phyloP scores from a whole-genome alignment of 1,284 basidiomycete species.

The Melampsora americana region DNA sequence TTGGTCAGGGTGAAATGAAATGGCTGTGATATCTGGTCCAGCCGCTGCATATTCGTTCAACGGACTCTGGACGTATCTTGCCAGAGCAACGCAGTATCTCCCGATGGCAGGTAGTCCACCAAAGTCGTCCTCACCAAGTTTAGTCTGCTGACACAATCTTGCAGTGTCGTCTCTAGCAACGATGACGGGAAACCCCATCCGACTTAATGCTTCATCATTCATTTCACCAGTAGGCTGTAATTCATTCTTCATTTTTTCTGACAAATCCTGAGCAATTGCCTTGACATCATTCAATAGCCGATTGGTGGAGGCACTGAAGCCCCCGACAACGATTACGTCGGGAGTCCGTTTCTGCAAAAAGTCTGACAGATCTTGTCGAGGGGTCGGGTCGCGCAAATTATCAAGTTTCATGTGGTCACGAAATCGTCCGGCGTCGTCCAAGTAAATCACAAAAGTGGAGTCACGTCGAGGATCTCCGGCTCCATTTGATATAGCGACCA shows the following conservation, averaged over 20 bases:
- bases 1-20: conserved; percentile 79
- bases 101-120: conserved; percentile 72
- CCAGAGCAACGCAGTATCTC: conserved; percentile 92
- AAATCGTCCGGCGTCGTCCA: conserved; percentile 82
- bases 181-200: conserved; percentile 65
- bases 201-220: conserved; percentile 26
- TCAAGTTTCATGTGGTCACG: conserved; percentile 85
- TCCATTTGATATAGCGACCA: conserved; percentile 90
- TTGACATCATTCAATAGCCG: conserved; percentile 45
- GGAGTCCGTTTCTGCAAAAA: conserved; percentile 77
- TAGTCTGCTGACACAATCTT: conserved; percentile 86
- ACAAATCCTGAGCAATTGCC: conserved; percentile 46
- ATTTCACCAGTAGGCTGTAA: conserved; percentile 5
- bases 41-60: conserved; percentile 88
- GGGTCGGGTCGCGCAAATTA: conserved; percentile 55
- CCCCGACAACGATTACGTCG: conserved; percentile 83
- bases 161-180: conserved; percentile 90
- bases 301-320: conserved; percentile 56
- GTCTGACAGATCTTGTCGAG: conserved; percentile 63
- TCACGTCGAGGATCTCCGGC: conserved; percentile 89
- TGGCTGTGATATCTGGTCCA: conserved; percentile 71
- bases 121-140: conserved; percentile 80
- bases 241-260: conserved; percentile 40
- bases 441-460: conserved; percentile 75
- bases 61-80: conserved; percentile 88